A percentile compares a stretch with the other conserved stretches of the same genome.
phyloP scores from a whole-genome alignment of 176 grass and related monocot species.

The Juncus inflexus region DNA sequence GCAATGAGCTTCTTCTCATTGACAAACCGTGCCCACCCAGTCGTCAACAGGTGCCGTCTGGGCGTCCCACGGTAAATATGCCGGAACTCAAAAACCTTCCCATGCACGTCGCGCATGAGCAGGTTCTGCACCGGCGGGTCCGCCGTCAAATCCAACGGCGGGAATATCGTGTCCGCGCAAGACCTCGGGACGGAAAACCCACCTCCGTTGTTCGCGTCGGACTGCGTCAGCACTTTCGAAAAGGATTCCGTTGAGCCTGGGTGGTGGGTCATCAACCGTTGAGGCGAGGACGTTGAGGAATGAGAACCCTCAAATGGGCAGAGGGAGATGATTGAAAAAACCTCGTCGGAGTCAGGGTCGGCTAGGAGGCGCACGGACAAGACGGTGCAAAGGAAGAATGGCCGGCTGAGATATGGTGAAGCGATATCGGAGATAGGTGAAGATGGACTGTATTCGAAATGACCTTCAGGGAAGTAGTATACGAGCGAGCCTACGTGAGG shows the following conservation, averaged over 20 bases:
- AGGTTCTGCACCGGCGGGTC: constrained; percentile 57
- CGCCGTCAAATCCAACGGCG: constrained; percentile 37
- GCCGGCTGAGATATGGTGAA: not conserved
- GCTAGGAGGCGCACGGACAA: constrained; percentile 33
- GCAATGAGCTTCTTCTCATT: constrained; percentile 69
- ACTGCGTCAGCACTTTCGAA: constrained; percentile 62
- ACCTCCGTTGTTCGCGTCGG: constrained; percentile 88
- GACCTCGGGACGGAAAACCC: constrained; percentile 68
- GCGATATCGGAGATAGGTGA: constrained; percentile 18
- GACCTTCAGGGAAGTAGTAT: constrained; percentile 73
- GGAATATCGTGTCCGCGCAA: constrained; percentile 67
- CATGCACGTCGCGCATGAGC: constrained; percentile 33
- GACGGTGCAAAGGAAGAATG: constrained; percentile 44
- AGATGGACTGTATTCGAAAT: constrained; percentile 52
- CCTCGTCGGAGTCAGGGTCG: constrained; percentile 50
- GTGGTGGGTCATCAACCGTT: too few species aligned
- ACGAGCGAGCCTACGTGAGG: constrained; percentile 47
- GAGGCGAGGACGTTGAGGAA: not conserved
- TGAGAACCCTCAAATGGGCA: not conserved
- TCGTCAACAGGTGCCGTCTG: constrained; percentile 74
- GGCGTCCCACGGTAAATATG: constrained; percentile 86
- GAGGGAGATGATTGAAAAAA: constrained; percentile 40
- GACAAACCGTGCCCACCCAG: constrained; percentile 73
- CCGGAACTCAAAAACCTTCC: constrained; percentile 34
- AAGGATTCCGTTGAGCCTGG: not conserved